Conservation (phyloP, 176 grass and related monocot species). For the bread wheat (Triticum aestivum) region IWGSC_CS_RefSeq_v2.1 NC_057809.1:134181313-134181812, state of each 20-base stretch:
- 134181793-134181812: too few species aligned
- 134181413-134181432: neutral
- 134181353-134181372: too few species aligned
- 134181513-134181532: too few species aligned
- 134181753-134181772: neutral
- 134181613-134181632: neutral
- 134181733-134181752: neutral
- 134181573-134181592: neutral
- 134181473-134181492: conserved; percentile 6
- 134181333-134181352: too few species aligned
- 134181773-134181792: too few species aligned
- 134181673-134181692: neutral
- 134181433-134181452: neutral
- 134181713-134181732: neutral
- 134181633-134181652: neutral
- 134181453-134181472: neutral
- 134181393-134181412: neutral
- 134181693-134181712: neutral
- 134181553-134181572: neutral
- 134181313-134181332: too few species aligned
- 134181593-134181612: conserved; percentile 36
- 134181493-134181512: conserved; percentile 8
- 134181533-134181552: neutral
- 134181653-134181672: neutral
- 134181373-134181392: neutral